phyloP scores from a whole-genome alignment of 208 protist species.

The Acanthamoeba castellanii region DNA sequence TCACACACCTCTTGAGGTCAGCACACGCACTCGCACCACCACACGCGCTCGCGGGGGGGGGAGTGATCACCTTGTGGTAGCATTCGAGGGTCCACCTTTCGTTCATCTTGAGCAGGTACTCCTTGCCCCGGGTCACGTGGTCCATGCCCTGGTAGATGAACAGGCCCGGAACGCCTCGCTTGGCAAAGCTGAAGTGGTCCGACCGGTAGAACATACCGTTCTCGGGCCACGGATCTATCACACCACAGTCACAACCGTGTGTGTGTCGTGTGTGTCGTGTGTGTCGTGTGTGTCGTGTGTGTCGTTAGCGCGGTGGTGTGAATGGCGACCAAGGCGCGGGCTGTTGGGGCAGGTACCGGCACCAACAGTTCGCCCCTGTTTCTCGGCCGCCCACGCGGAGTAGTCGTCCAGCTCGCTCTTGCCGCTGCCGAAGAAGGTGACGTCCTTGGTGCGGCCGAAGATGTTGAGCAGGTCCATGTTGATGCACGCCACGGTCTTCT shows the following conservation, averaged over 20 bases:
- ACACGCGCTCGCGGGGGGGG: too few relatives aligned
- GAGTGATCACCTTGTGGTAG: background rate
- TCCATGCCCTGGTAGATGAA: constrained; percentile 25
- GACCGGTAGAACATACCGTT: constrained; percentile 1
- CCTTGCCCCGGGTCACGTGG: background rate
- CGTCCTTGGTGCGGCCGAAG: background rate
- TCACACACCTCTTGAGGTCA: background rate
- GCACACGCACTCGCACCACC: background rate
- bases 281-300: too few relatives aligned
- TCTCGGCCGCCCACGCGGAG: background rate
- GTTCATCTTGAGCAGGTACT: background rate
- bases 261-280: too few relatives aligned
- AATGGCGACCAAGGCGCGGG: too few relatives aligned
- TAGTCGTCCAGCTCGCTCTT: constrained; percentile 7
- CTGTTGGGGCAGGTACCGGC: background rate
- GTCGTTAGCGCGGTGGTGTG: too few relatives aligned
- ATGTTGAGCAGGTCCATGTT: constrained; percentile 30
- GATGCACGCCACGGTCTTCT: constrained; percentile 15
- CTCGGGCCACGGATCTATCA: background rate
- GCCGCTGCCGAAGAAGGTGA: constrained; percentile 3
- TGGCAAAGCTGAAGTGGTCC: constrained; percentile 21
- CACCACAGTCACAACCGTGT: background rate
- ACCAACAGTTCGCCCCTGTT: background rate
- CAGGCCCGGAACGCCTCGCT: background rate
- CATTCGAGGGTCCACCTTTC: background rate